phyloP scores from a whole-genome alignment of 2,329 filamentous ascomycete species.

The Sarocladium kiliense region DNA sequence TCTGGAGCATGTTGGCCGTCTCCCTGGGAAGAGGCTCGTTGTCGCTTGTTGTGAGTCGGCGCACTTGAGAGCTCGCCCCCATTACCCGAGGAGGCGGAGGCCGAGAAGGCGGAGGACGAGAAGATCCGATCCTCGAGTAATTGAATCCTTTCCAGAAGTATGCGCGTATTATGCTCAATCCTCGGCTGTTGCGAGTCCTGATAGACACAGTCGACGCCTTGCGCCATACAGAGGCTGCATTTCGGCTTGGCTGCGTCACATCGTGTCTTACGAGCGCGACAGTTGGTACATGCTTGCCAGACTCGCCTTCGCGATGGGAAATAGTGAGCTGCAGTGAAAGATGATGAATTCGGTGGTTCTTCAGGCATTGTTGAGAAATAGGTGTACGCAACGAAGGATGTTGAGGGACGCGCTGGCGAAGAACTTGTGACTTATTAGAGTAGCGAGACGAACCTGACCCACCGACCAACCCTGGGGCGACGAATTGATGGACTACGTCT shows the following conservation, averaged over 20 bases:
- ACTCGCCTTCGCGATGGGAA: slow-evolving; percentile 15
- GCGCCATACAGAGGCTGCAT: slow-evolving; percentile 21
- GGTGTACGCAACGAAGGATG: no score
- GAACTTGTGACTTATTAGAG: no score
- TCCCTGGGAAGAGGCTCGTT: neutral
- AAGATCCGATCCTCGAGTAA: slow-evolving; percentile 21
- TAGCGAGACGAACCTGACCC: no score
- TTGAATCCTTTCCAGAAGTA: slow-evolving; percentile 24
- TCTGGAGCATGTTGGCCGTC: neutral
- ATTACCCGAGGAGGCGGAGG: neutral
- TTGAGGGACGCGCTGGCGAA: no score
- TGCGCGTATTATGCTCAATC: slow-evolving; percentile 22
- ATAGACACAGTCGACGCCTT: slow-evolving; percentile 24
- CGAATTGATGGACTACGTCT: no score
- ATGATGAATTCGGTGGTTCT: neutral
- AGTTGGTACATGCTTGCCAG: slow-evolving; percentile 23
- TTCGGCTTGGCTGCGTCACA: slow-evolving; percentile 23
- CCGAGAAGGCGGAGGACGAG: slow-evolving; percentile 10
- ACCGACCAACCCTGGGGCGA: no score
- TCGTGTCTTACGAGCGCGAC: slow-evolving; percentile 23
- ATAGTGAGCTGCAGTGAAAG: neutral
- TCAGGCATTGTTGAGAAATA: slow-evolving; percentile 9
- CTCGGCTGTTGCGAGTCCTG: slow-evolving; percentile 21
- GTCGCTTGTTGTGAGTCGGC: slow-evolving; percentile 3
- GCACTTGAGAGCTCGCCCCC: neutral